phyloP scores from a whole-genome alignment of 306 rosid genomes.

The Macrotyloma uniflorum region DNA sequence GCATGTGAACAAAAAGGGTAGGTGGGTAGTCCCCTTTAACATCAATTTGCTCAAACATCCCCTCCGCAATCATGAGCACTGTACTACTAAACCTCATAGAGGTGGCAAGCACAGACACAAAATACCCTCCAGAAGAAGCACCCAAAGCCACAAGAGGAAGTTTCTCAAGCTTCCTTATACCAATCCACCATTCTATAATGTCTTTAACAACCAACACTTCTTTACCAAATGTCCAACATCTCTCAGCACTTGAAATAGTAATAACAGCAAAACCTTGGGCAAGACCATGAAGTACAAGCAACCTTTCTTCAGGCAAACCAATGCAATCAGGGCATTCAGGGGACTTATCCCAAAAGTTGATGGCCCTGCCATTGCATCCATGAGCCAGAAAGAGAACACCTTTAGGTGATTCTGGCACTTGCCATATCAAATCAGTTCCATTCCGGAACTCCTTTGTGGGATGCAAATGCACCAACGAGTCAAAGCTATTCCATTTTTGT shows the following conservation, averaged over 20 bases:
- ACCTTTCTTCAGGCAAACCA: slow-evolving; percentile 91
- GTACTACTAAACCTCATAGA: slow-evolving; percentile 60
- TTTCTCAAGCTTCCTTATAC: slow-evolving; percentile 59
- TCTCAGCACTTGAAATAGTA: slow-evolving; percentile 68
- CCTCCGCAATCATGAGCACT: slow-evolving; percentile 89
- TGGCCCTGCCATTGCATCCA: slow-evolving; percentile 78
- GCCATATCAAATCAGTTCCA: slow-evolving; percentile 85
- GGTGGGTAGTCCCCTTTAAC: slow-evolving; percentile 68
- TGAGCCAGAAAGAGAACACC: slow-evolving; percentile 91
- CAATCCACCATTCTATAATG: slow-evolving; percentile 72
- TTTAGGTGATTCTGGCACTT: slow-evolving; percentile 79
- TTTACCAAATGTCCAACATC: slow-evolving; percentile 72
- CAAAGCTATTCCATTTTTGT: slow-evolving; percentile 67
- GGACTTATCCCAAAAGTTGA: slow-evolving; percentile 87
- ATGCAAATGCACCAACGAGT: slow-evolving; percentile 56
- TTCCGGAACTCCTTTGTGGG: slow-evolving; percentile 64
- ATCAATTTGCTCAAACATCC: slow-evolving; percentile 67
- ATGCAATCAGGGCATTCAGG: slow-evolving; percentile 65
- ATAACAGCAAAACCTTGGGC: slow-evolving; percentile 69
- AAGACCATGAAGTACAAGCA: slow-evolving; percentile 74
- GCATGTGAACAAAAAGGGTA: slow-evolving; percentile 93
- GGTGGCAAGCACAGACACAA: slow-evolving; percentile 82
- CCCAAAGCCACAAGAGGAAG: slow-evolving; percentile 87
- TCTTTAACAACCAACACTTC: slow-evolving; percentile 64
- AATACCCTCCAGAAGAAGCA: slow-evolving; percentile 92